Percentiles rank a stretch among this genome's conserved stretches.
These are phyloP conservation scores for Gypsophila paniculata DNA, from an alignment of 179 eudicot genomes.

Conservation along the genomic window DNA sequence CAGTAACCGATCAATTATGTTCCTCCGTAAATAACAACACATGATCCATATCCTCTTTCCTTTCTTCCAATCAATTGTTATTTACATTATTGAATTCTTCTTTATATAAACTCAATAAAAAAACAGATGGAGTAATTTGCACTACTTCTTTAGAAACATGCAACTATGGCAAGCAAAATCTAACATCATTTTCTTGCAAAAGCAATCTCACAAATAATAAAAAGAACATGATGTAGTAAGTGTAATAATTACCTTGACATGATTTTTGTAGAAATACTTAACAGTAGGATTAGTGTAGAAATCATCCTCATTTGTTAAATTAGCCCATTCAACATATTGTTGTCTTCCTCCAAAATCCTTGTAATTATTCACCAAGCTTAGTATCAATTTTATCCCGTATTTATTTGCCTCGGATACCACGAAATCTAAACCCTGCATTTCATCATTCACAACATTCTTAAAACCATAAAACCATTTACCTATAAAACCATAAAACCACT, in stretches of 20 bases:
- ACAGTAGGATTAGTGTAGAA: constrained; percentile 53
- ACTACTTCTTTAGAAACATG: neutral
- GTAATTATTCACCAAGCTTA: constrained; percentile 45
- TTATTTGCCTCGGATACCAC: constrained; percentile 52
- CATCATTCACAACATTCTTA: neutral
- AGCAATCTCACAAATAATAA: neutral
- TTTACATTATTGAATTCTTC: no score
- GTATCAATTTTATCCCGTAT: constrained; percentile 43
- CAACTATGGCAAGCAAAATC: neutral
- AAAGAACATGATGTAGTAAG: no score
- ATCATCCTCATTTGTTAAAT: constrained; percentile 53
- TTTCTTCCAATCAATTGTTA: no score
- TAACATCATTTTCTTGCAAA: neutral
- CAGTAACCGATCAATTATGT: no score
- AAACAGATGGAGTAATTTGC: neutral
- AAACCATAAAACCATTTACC: neutral
- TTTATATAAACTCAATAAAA: no score
- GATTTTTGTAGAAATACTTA: constrained; percentile 55
- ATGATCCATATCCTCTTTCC: no score
- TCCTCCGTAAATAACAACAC: no score
- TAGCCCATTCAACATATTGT: constrained; percentile 66
- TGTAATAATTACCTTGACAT: constrained; percentile 42
- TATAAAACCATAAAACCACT: no score
- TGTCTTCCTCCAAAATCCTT: constrained; percentile 48
- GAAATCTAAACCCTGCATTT: constrained; percentile 47